Evolutionary conservation across 306 rosid genomes (phyloP).

Genomic region (Cercis canadensis): DNA sequence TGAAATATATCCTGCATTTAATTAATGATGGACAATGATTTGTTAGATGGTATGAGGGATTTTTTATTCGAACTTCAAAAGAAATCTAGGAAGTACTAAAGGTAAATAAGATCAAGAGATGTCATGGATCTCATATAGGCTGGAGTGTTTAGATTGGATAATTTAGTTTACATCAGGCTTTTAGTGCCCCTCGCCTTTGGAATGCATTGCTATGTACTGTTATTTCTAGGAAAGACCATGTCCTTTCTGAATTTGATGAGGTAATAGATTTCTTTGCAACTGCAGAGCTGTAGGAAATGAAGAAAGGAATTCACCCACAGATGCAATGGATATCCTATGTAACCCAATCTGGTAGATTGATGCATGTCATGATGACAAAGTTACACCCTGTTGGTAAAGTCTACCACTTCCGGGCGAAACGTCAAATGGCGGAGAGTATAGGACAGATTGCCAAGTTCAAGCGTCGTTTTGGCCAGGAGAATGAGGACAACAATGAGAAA

Average conservation of each 20-base stretch:
- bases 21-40: no score
- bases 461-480: slow-evolving; percentile 69
- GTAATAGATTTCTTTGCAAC: background rate
- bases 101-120: no score
- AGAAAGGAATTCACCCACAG: slow-evolving; percentile 94
- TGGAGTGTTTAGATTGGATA: no score
- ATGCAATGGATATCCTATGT: slow-evolving; percentile 95
- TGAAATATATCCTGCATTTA: no score
- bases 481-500: slow-evolving; percentile 41
- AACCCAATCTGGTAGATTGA: slow-evolving; percentile 71
- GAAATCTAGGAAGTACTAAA: no score
- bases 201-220: no score
- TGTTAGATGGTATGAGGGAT: no score
- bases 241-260: background rate
- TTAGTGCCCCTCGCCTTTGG: no score
- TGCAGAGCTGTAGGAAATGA: slow-evolving; percentile 57
- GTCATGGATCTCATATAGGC: no score
- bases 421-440: slow-evolving; percentile 58
- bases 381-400: slow-evolving; percentile 61
- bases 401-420: slow-evolving; percentile 62
- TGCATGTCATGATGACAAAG: slow-evolving; percentile 62
- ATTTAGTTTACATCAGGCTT: no score
- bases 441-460: slow-evolving; percentile 91
- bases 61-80: no score
- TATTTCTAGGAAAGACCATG: no score